phyloP scores from a whole-genome alignment of 23 red algal species.

The Gracilariopsis chorda region DNA sequence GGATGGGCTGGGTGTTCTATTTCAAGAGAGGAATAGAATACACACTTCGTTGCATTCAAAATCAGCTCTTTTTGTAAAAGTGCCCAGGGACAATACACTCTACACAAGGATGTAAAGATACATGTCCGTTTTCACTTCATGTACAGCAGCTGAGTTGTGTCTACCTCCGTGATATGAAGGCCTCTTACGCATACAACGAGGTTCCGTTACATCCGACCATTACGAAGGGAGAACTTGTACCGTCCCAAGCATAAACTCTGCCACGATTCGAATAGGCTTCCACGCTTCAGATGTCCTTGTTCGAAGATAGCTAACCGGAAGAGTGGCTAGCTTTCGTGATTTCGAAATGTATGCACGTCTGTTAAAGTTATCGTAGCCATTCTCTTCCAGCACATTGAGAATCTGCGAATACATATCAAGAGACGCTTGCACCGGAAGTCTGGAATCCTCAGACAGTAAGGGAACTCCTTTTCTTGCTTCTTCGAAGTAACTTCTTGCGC shows the following conservation, averaged over 20 bases:
- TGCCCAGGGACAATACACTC: too few relatives aligned
- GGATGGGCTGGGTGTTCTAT: too few relatives aligned
- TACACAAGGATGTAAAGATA: too few relatives aligned
- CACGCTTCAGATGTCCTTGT: conserved; percentile 2
- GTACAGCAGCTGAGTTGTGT: too few relatives aligned
- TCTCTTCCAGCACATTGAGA: conserved; percentile 87
- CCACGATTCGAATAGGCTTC: conserved; percentile 20
- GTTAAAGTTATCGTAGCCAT: conserved; percentile 95
- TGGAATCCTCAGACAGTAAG: conserved; percentile 66
- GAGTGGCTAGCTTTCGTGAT: conserved; percentile 65
- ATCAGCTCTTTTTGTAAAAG: too few relatives aligned
- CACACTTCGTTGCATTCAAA: too few relatives aligned
- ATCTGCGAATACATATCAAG: conserved; percentile 97
- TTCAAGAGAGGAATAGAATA: too few relatives aligned
- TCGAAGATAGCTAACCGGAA: conserved; percentile 70
- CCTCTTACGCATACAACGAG: too few relatives aligned
- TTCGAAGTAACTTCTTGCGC: conserved; percentile 80
- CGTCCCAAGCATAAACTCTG: conserved; percentile 10
- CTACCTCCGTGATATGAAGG: too few relatives aligned
- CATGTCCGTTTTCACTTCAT: too few relatives aligned
- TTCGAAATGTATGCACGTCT: conserved; percentile 84
- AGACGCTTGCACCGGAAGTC: conserved; percentile 88
- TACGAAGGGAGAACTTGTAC: too few relatives aligned
- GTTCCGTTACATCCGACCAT: too few relatives aligned
- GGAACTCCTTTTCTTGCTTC: conserved; percentile 77